Conservation (phyloP, 140 eudicot species). For the Stevia rebaudiana region DNA sequence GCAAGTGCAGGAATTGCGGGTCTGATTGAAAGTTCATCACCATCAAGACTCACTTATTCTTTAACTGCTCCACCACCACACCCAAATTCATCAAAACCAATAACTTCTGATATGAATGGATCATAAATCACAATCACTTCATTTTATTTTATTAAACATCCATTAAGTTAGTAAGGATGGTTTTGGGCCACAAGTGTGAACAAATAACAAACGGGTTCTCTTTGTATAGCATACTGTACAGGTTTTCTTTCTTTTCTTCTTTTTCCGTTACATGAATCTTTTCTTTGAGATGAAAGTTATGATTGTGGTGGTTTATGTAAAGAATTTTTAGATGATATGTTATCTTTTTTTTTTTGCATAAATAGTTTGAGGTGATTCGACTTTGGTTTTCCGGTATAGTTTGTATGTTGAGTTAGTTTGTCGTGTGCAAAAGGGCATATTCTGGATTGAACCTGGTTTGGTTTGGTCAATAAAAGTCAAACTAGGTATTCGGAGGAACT, state of each 20-base stretch:
- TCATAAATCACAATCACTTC: constrained; percentile 16
- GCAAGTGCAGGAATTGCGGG: constrained; percentile 99
- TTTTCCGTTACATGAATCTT: constrained; percentile 6
- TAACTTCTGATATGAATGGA: constrained; percentile 39
- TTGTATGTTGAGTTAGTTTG: constrained; percentile 4
- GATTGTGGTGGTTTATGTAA: constrained; percentile 27
- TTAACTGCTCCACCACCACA: constrained; percentile 80
- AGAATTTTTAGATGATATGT: constrained; percentile 21
- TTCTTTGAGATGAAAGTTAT: constrained; percentile 12
- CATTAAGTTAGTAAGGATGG: constrained; percentile 6
- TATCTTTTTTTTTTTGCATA: constrained; percentile 14
- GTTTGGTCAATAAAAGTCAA: too few relatives aligned
- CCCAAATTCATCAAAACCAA: constrained; percentile 34
- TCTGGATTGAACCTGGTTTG: too few relatives aligned
- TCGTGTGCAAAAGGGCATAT: too few relatives aligned
- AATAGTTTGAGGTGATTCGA: constrained; percentile 30
- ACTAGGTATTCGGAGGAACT: too few relatives aligned
- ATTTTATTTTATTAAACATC: not conserved
- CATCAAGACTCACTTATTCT: constrained; percentile 71
- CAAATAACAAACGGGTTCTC: constrained; percentile 18
- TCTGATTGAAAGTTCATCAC: constrained; percentile 67
- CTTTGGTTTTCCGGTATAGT: not conserved
- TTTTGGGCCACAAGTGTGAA: not conserved
- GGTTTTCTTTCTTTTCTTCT: constrained; percentile 15
- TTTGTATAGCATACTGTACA: constrained; percentile 59